A percentile compares a stretch with the other conserved stretches of the same genome.
These are phyloP conservation scores for Miscanthus sacchariflorus DNA, from an alignment of 202 grass and related monocot species.

Conservation along the genomic window DNA sequence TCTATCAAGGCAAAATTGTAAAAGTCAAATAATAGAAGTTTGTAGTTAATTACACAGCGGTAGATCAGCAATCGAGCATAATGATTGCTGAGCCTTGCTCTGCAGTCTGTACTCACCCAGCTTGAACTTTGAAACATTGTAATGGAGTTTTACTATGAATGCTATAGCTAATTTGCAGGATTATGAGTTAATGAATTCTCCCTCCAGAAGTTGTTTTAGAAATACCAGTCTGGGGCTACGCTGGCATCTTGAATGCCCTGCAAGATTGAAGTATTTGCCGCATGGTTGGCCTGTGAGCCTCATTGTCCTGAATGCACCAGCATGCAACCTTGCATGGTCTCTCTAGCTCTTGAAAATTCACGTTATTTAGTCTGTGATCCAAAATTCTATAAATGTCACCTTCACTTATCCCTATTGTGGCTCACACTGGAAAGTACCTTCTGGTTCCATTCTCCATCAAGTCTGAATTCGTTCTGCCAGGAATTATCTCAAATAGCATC, in stretches of 20 bases:
- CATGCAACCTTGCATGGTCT: conserved; percentile 50
- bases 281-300: conserved; percentile 43
- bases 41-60: conserved; percentile 1
- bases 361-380: conserved; percentile 21
- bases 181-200: neutral
- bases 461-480: conserved; percentile 25
- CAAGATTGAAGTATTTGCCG: conserved; percentile 36
- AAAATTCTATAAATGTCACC: conserved; percentile 26
- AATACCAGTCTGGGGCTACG: neutral
- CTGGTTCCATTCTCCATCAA: neutral
- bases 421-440: conserved; percentile 30
- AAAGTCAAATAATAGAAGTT: neutral
- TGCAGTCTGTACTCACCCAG: neutral
- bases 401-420: neutral
- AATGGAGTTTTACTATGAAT: neutral
- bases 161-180: neutral
- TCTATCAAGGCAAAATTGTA: neutral
- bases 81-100: neutral
- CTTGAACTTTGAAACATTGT: neutral
- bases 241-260: conserved; percentile 27
- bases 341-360: conserved; percentile 42
- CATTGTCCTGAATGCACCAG: conserved; percentile 47
- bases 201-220: conserved; percentile 26
- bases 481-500: conserved; percentile 55
- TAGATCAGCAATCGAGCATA: neutral